A percentile compares a stretch with the other conserved stretches of the same genome.
Evolutionary conservation across 164 flowering plant species (phyloP).

Genomic region (Euptelea pleiosperma): DNA sequence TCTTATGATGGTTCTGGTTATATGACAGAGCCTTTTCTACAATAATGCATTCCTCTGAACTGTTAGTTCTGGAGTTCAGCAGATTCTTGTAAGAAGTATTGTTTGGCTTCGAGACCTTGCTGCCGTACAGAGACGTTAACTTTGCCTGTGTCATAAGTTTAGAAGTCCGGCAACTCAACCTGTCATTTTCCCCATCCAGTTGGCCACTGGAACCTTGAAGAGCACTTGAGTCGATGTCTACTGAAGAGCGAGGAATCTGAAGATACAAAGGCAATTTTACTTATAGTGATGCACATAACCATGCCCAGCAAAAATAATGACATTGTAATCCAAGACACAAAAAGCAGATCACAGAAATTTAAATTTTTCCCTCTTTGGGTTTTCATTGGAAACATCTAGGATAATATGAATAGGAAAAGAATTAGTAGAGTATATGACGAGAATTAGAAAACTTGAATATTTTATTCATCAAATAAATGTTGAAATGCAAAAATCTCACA

Average conservation of each 20-base stretch:
- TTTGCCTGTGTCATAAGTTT: constrained; percentile 53
- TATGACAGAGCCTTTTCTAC: constrained; percentile 32
- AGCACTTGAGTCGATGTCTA: not conserved
- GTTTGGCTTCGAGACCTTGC: constrained; percentile 27
- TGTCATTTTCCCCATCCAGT: constrained; percentile 33
- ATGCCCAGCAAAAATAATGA: not conserved
- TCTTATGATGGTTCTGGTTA: constrained; percentile 26
- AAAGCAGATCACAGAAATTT: too few relatives aligned
- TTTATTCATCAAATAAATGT: too few relatives aligned
- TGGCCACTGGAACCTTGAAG: constrained; percentile 21
- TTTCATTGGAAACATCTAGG: not conserved
- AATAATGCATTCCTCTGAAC: constrained; percentile 44
- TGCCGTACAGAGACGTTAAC: constrained; percentile 55
- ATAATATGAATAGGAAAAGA: not conserved
- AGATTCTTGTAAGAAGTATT: constrained; percentile 22
- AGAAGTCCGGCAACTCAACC: constrained; percentile 31
- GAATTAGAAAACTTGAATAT: too few relatives aligned
- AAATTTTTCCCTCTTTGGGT: too few relatives aligned
- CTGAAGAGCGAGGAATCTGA: constrained; percentile 18
- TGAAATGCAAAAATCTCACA: too few relatives aligned
- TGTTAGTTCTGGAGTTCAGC: constrained; percentile 25
- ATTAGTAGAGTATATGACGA: not conserved
- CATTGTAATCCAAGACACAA: too few relatives aligned
- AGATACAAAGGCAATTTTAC: not conserved
- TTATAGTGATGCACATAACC: not conserved